Conservation (phyloP, 2,329 filamentous ascomycete species). For the Stachybotrys chartarum region DNA sequence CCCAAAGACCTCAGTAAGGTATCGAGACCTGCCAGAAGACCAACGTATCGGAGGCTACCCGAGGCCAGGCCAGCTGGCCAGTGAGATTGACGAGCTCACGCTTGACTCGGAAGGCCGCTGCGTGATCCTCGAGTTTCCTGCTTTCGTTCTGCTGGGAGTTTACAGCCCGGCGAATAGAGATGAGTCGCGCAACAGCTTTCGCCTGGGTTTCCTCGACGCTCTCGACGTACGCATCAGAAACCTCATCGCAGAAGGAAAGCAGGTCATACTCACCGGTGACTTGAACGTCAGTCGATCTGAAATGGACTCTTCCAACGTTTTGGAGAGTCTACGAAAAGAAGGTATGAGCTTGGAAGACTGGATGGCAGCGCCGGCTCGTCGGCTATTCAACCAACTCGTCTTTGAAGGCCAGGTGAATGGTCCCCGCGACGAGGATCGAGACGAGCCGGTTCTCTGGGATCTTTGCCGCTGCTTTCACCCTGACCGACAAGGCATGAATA, state of each 20-base stretch:
- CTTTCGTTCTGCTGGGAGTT: slow-evolving; percentile 86
- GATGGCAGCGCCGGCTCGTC: slow-evolving; percentile 62
- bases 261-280: slow-evolving; percentile 80
- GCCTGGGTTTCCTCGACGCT: slow-evolving; percentile 69
- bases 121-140: slow-evolving; percentile 85
- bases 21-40: slow-evolving; percentile 64
- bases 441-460: slow-evolving; percentile 72
- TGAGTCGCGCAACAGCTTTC: slow-evolving; percentile 75
- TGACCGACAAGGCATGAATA: slow-evolving; percentile 82
- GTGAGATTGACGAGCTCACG: slow-evolving; percentile 56
- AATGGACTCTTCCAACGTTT: slow-evolving; percentile 69
- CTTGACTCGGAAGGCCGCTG: slow-evolving; percentile 91
- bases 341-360: slow-evolving; percentile 64
- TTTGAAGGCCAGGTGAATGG: slow-evolving; percentile 63
- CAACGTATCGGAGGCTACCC: slow-evolving; percentile 89
- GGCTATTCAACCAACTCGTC: slow-evolving; percentile 81
- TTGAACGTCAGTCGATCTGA: slow-evolving; percentile 69
- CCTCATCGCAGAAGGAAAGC: slow-evolving; percentile 70
- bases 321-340: slow-evolving; percentile 65
- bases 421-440: slow-evolving; percentile 59
- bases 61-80: slow-evolving; percentile 55
- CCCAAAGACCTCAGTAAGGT: slow-evolving; percentile 63
- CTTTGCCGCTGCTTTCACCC: slow-evolving; percentile 77
- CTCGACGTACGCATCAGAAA: slow-evolving; percentile 83
- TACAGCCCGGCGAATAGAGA: slow-evolving; percentile 90